These are phyloP conservation scores for Debaryomyces sp. DNA, from an alignment of 1,139 yeast genomes.

Conservation along the genomic window DNA sequence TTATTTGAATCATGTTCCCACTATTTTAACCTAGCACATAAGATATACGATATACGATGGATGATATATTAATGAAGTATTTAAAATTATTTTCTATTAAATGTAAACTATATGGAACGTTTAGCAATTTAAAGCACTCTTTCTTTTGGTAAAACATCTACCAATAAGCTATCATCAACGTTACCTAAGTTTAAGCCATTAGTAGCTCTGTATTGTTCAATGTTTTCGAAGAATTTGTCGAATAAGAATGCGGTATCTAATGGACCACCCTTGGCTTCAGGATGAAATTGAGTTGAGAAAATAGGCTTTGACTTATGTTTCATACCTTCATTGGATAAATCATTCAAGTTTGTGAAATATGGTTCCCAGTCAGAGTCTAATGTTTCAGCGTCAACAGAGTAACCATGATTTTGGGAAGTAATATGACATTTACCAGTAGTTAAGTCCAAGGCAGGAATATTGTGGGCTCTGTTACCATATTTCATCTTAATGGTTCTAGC, in stretches of 20 bases:
- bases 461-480: conserved; percentile 98
- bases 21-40: not conserved
- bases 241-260: conserved; percentile 87
- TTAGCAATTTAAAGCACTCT: conserved; percentile 54
- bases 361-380: conserved; percentile 78
- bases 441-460: conserved; percentile 92
- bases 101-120: not conserved
- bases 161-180: conserved; percentile 59
- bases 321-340: conserved; percentile 97
- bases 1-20: too few species aligned
- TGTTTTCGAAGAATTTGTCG: conserved; percentile 81
- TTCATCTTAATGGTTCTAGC: conserved; percentile 91
- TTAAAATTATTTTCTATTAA: conserved; percentile 3
- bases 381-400: conserved; percentile 87
- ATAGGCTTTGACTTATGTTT: conserved; percentile 83
- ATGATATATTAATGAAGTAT: not conserved
- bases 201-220: conserved; percentile 55
- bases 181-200: conserved; percentile 49
- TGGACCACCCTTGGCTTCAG: conserved; percentile 99
- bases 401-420: conserved; percentile 98
- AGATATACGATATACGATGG: not conserved
- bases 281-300: conserved; percentile 97
- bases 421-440: conserved; percentile 92
- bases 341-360: conserved; percentile 89
- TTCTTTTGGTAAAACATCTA: conserved; percentile 82